Base-by-base conservation (phyloP, 2,329 filamentous ascomycete genomes). In the Beauveria medogensis region DNA sequence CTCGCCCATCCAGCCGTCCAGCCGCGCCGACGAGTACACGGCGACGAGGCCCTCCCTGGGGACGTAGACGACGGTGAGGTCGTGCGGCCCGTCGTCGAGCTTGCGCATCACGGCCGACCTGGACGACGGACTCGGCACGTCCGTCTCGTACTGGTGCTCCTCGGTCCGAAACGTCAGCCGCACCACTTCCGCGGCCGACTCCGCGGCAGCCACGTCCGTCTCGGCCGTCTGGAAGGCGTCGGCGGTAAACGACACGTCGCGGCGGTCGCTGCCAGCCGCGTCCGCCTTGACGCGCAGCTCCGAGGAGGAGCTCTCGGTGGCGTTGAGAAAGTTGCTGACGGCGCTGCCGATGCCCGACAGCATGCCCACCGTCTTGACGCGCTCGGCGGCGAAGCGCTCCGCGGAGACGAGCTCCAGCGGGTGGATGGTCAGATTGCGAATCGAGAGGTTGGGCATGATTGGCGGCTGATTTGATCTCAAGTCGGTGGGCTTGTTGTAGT, bases 381-480 rank as follows among this genome's bases (percentile, higher is more conserved):
- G 71, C 62, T 77, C 70, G 34, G 73, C 80, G 66, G 86, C 82
- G 71, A 92, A 92, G 66, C 88, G 87, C 76, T 95, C 89, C 62
- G 93, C 78, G 63, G 70, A 80, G 72, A 86, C 87, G 67, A 97
- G 82, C 66, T 87, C 84, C 60, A 96, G 78, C n/a, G 85, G 80
- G 54, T 83, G 86, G 61, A 83, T 79, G 50, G 90, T 93, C 65
- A 96, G 78, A 73, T 97, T 97, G 68, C 92, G 91, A 68, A 97
- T 84, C 5, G 83, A 89, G 66, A 96, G 77, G 61, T 76, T 73
- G 20, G 77, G 73, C 80, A 82, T 83, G 34, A 6, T 37, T 3
- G 2, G 34, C 14, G 34, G 34, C 12, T 37, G 34, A 37, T 16
- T 37, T 2, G 0, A 37, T 16, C 5, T 37, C 14, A 37, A 37